Conservation (phyloP, 371 early-diverging fungal species). For the Smittium culicis region DNA sequence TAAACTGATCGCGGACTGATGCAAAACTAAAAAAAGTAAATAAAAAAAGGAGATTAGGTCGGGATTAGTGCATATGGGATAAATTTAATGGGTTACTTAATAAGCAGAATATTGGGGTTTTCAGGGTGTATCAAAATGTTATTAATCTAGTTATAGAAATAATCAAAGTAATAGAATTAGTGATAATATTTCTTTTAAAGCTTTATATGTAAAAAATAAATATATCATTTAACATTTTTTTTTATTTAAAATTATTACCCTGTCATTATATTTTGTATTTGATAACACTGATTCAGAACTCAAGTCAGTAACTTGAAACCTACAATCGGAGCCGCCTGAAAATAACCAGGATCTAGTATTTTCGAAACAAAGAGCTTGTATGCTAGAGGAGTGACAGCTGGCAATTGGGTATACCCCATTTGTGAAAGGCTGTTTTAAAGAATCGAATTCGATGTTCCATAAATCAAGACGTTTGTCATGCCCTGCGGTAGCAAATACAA, state of each 20-base stretch:
- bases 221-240: not conserved
- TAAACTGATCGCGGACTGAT: constrained; percentile 3
- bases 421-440: not conserved
- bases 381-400: not conserved
- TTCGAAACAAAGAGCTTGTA: not conserved
- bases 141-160: not conserved
- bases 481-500: constrained; percentile 7
- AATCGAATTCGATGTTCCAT: constrained; percentile 8
- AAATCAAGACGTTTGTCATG: not conserved
- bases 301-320: constrained; percentile 9
- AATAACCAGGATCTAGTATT: not conserved
- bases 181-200: not conserved
- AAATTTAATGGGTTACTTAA: not conserved
- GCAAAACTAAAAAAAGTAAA: constrained; percentile 7
- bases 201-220: not conserved
- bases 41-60: not conserved
- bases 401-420: constrained; percentile 1
- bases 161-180: not conserved
- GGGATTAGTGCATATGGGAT: not conserved
- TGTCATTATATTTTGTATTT: constrained; percentile 7
- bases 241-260: not conserved
- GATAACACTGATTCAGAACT: not conserved
- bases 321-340: constrained; percentile 11
- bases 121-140: constrained; percentile 6
- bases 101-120: constrained; percentile 1